Evolutionary conservation across 345 rosid genomes (phyloP).

Genomic region (Camelina hispida): DNA sequence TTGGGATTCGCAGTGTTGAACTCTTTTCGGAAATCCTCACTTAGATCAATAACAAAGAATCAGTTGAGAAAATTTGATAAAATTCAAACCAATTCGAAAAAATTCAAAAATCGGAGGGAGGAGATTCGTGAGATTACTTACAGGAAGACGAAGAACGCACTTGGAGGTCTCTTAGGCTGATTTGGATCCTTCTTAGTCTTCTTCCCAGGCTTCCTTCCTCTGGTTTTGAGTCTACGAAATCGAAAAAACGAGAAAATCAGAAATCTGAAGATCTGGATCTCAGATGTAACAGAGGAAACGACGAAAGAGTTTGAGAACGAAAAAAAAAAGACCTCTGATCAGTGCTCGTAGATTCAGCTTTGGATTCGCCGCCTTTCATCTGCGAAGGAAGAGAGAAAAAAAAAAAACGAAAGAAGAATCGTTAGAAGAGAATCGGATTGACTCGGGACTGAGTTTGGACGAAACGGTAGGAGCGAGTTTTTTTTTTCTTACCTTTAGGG

Average conservation of each 20-base stretch:
- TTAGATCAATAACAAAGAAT: slow-evolving; percentile 17
- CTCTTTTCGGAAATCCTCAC: slow-evolving; percentile 73
- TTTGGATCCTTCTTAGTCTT: slow-evolving; percentile 83
- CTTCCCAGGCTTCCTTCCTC: slow-evolving; percentile 54
- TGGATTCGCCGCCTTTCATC: slow-evolving; percentile 81
- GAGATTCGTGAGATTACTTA: slow-evolving; percentile 32
- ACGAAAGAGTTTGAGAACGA: neutral
- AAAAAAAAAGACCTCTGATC: slow-evolving; percentile 52
- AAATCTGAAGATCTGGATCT: slow-evolving; percentile 19
- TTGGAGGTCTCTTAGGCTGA: slow-evolving; percentile 88
- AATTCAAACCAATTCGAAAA: neutral
- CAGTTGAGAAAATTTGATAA: neutral
- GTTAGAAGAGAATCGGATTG: slow-evolving; percentile 25
- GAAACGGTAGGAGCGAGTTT: slow-evolving; percentile 37
- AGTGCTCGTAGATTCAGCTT: slow-evolving; percentile 50
- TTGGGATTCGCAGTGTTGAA: slow-evolving; percentile 72
- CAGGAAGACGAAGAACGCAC: slow-evolving; percentile 92
- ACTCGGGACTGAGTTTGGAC: slow-evolving; percentile 41
- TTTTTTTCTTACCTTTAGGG: neutral
- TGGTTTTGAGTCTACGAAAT: slow-evolving; percentile 53
- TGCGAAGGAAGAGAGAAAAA: slow-evolving; percentile 36
- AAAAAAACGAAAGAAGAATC: slow-evolving; percentile 34
- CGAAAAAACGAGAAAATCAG: neutral
- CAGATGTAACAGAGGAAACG: slow-evolving; percentile 22
- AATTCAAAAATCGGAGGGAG: neutral